Conservation (phyloP, 164 flowering plant species). For the Berberis vulgaris region DNA sequence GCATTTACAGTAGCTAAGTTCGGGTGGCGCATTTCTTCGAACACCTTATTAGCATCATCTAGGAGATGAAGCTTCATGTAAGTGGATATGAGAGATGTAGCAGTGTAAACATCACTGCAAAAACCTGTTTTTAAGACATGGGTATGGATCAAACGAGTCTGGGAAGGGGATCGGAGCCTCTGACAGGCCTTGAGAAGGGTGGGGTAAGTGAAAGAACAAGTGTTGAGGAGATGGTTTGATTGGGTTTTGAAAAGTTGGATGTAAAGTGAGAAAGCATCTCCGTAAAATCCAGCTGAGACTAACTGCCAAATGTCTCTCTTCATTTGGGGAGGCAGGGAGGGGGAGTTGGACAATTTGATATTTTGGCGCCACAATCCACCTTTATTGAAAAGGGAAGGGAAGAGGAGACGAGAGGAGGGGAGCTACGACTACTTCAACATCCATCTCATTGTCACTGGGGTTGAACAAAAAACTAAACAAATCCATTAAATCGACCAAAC, state of each 20-base stretch:
- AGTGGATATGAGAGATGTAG: too few species aligned
- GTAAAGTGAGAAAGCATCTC: conserved; percentile 39
- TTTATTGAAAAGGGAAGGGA: too few species aligned
- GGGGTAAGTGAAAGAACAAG: conserved; percentile 42
- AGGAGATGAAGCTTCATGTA: conserved; percentile 4
- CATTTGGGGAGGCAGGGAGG: too few species aligned
- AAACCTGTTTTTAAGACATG: too few species aligned
- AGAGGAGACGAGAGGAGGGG: too few species aligned
- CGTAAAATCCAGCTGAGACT: conserved; percentile 37
- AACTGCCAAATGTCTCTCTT: conserved; percentile 23
- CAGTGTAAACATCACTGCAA: too few species aligned
- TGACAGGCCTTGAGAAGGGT: conserved; percentile 62
- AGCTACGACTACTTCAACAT: too few species aligned
- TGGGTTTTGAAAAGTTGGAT: conserved; percentile 30
- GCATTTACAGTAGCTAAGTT: conserved; percentile 39
- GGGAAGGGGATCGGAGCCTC: conserved; percentile 23
- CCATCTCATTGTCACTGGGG: too few species aligned
- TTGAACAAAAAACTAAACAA: too few species aligned
- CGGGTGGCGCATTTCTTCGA: conserved; percentile 48
- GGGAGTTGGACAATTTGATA: too few species aligned
- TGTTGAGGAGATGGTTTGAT: conserved; percentile 12
- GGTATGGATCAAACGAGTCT: neutral
- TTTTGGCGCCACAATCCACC: too few species aligned
- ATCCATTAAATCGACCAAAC: too few species aligned
- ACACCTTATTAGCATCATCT: conserved; percentile 40